Evolutionary conservation across 169 alveolate species (phyloP), one percentile per base, ranked within the genome.

Genomic region (Cryptosporidium sp.): DNA sequence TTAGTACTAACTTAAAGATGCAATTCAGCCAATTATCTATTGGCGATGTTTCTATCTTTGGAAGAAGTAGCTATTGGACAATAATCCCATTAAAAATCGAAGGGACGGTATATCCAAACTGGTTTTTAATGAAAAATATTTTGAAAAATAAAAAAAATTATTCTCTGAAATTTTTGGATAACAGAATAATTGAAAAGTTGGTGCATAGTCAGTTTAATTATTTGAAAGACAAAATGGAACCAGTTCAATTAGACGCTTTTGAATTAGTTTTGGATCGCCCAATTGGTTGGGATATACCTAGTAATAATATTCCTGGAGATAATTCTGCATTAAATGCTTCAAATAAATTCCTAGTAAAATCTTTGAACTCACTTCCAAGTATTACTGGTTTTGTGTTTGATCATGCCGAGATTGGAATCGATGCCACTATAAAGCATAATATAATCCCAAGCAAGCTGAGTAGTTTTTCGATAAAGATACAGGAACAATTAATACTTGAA

Each of bases 401-500:
- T 31, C 89, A 80, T 62, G 68, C 80, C 1, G 29, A 31, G 21
- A 18, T 37, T 55, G 50, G 51, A 4, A n/a, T 31, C 1, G 21
- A 51, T 16, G 5, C 9, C 0, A 39, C 59, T 7, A 43, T 12
- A 31, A 35, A 23, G 35, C 39, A 59, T 14, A 61, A 37, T 48
- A 26, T 62, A 12, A 26, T 31, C 12, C 41, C 50, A 5, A 62
- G 10, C 3, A 69, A 69, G 26, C 33, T 80, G 3, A 48, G 65
- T 45, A 45, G 55, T 12, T 65, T 61, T 62, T 48, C 89, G 6
- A 6, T 70, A 3, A 61, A 80, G 39, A 33, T 80, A 41, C 89
- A 80, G 45, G 89, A 80, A 43, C 89, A 80, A 26, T 35, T 80
- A 80, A 23, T 80, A 41, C 43, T 80, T 14, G 89, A 80, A 80